Evolutionary conservation across 1,139 yeast species (phyloP).

Genomic region (Kodamaea ohmeri): DNA sequence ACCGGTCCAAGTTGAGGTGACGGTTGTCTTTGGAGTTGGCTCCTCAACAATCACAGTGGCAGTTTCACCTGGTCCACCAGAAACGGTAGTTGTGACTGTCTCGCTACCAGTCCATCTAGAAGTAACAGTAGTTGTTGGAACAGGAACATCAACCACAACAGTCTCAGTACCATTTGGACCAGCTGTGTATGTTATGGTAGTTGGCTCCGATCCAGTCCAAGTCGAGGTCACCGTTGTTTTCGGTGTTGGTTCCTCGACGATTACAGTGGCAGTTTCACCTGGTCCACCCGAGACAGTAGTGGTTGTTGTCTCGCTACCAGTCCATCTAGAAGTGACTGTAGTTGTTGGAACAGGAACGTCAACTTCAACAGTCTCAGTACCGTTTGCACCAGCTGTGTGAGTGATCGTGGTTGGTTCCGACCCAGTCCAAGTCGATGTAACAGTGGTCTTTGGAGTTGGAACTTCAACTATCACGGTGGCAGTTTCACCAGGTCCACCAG

Average conservation of each 20-base stretch:
- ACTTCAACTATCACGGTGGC: slow-evolving; percentile 14
- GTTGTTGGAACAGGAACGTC: background rate
- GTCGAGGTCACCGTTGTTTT: slow-evolving; percentile 20
- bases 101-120: slow-evolving; percentile 4
- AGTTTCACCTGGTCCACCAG: slow-evolving; percentile 12
- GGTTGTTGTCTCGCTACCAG: slow-evolving; percentile 4
- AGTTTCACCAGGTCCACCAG: slow-evolving; percentile 12
- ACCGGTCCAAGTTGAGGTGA: background rate
- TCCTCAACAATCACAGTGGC: slow-evolving; percentile 18
- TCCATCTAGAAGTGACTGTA: background rate
- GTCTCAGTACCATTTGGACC: slow-evolving; percentile 16
- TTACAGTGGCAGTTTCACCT: slow-evolving; percentile 15
- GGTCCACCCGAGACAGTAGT: slow-evolving; percentile 11
- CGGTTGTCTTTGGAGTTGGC: slow-evolving; percentile 13
- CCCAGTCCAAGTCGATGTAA: slow-evolving; percentile 13
- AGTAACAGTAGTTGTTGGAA: slow-evolving; percentile 14
- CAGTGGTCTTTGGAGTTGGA: slow-evolving; percentile 13
- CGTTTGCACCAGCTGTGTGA: background rate
- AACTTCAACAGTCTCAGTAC: background rate
- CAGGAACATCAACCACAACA: slow-evolving; percentile 16
- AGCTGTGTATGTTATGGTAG: slow-evolving; percentile 18
- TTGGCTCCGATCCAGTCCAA: slow-evolving; percentile 23
- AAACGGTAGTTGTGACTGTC: slow-evolving; percentile 6
- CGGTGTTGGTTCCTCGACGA: slow-evolving; percentile 13
- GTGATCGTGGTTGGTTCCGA: background rate